Conservation (phyloP, 768 basidiomycete genomes). For the Tephrocybe sp. region DNA sequence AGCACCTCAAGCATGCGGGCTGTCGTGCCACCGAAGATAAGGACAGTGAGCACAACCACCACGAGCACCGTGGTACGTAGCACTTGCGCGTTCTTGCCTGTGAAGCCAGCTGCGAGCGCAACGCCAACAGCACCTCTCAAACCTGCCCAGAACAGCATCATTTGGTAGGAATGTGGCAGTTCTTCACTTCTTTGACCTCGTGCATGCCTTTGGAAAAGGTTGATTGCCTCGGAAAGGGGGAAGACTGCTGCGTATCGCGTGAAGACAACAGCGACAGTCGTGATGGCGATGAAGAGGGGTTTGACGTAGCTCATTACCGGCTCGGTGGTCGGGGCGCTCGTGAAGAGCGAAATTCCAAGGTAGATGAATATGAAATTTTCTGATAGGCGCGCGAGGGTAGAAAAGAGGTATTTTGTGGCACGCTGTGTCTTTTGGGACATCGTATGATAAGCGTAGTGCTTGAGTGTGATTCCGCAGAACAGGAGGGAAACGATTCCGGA, state of each 20-base stretch:
- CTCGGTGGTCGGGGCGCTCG: conserved; percentile 73
- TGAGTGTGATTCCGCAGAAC: conserved; percentile 98
- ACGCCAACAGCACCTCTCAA: conserved; percentile 96
- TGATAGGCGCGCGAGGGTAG: conserved; percentile 87
- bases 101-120: conserved; percentile 93
- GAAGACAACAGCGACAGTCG: conserved; percentile 88
- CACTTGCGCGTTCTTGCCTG: conserved; percentile 88
- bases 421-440: conserved; percentile 96
- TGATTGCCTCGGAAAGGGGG: conserved; percentile 92
- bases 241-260: conserved; percentile 96
- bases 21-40: conserved; percentile 97
- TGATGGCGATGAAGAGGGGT: conserved; percentile 91
- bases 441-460: conserved; percentile 99
- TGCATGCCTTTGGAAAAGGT: conserved; percentile 81
- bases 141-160: conserved; percentile 99
- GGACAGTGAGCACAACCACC: conserved; percentile 91
- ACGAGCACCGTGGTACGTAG: conserved; percentile 92
- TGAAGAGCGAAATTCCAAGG: conserved; percentile 96
- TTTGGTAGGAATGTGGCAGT: conserved; percentile 95
- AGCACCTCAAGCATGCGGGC: conserved; percentile 94
- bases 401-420: conserved; percentile 94
- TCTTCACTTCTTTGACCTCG: conserved; percentile 88
- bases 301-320: conserved; percentile 85
- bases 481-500: conserved; percentile 96
- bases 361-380: conserved; percentile 99